Evolutionary conservation across 2,329 filamentous ascomycete genomes (phyloP), one percentile per base, ranked within the genome.

Genomic region (Fusarium sp.): DNA sequence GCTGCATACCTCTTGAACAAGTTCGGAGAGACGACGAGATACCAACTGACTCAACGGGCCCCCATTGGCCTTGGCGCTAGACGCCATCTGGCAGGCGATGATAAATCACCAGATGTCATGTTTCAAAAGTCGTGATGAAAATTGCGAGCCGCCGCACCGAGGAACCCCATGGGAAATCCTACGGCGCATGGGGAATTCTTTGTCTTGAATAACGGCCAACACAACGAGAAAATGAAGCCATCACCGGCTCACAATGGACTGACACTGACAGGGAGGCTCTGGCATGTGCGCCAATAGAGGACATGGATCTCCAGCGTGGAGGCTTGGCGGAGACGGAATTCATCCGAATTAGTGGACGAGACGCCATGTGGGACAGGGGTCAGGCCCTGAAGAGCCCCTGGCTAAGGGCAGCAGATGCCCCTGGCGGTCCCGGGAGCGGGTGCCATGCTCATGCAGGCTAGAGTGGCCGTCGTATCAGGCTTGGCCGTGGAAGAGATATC

Each of bases 161-260:
- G 10, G 28, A 31, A 48, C 28, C 22, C 19, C 19, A 29, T 13
- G 11, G 7, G 46, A n/a, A 45, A 25, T 40, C 40, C 26, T 25
- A 38, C 35, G 29, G 26, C 28, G n/a, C 7, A 66, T 31, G 47
- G 36, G 48, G 29, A 41, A 53, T 40, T 19, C 43, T 51, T 26
- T 56, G 28, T 42, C 41, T 46, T 44, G 32, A 45, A 56, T 55
- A 70, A 70, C 68, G 57, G 59, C 42, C 58, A 68, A 71, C 19
- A 42, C 19, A 15, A 19, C 5, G 15, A 11, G 22, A 32, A 52
- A 60, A 70, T 70, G 68, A 70, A 70, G 68, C 68, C 67, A 70
- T 70, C 68, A 47, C 63, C 62, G 70, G 58, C 56, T 63, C 29
- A 39, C 45, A 24, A 55, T 70, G 67, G 53, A 67, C 68, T 71